Base-by-base conservation (phyloP, 2,329 filamentous ascomycete genomes). In the Niveomyces coronatus region DNA sequence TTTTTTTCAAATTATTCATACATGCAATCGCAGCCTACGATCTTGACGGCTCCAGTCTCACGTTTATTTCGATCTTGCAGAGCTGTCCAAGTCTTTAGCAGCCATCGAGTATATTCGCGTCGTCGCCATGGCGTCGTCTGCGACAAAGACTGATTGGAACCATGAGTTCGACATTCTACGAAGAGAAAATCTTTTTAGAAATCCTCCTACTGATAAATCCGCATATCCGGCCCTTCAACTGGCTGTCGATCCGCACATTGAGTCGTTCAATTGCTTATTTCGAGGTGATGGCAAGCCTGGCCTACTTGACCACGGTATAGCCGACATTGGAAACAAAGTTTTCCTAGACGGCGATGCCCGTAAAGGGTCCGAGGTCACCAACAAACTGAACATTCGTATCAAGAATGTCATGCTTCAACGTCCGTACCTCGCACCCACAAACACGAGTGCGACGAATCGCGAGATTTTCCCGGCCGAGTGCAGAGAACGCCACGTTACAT, bases 211-310 rank as follows among this genome's bases (percentile, higher is more conserved):
- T 53, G 88, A 96, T 56, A 82, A 77, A 49, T 83, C 83, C 9
- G 86, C 89, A 42, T 96, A 94, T 55, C 91, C 91, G 11, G 74
- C 83, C 16, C 76, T 98, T 33, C 82, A 88, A 51, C 74, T 75
- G 44, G 85, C 89, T n/a, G 79, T 96, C 43, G 73, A 84, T 47
- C 91, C 91, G 35, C 91, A 98, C 61, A 82, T 96, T 51, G 81
- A 95, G 53, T 91, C 91, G 6, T 98, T 95, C 75, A 94, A 98
- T 67, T 79, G 79, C 37, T 71, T 96, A 33, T 93, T 95, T 56
- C 75, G 79, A 22, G 68, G 72, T 41, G 72, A 81, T 60, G 85
- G 84, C 35, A 62, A 60, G 46, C 58, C 56, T 11, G 60, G 67
- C 30, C 57, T 78, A 41, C 53, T 98, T 38, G 75, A 82, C 35